Percentiles rank a stretch among this genome's conserved stretches.
Evolutionary conservation across 78 protist genomes (phyloP).

Genomic region (Salpingoeca rosetta): DNA sequence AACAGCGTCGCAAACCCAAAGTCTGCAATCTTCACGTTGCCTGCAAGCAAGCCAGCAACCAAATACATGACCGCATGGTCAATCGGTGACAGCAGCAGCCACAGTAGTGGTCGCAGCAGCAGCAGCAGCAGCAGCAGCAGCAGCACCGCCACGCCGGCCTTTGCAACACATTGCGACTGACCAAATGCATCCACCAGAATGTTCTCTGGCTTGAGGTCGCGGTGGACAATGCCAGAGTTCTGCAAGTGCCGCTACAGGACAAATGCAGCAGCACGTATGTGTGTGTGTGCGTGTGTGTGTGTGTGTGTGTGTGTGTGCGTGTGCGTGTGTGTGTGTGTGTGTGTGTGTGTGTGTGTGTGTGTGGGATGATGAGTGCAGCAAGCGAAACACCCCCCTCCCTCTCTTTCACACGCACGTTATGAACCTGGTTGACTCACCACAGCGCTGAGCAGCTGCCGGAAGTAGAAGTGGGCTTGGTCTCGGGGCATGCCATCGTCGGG

Average conservation of each 20-base stretch:
- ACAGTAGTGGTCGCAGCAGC: not conserved
- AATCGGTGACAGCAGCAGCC: not conserved
- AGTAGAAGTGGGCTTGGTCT: not conserved
- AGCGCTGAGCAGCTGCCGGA: not conserved
- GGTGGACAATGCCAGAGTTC: not conserved
- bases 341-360: not conserved
- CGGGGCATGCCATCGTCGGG: not conserved
- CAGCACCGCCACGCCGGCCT: too few relatives aligned
- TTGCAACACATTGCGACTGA: too few relatives aligned
- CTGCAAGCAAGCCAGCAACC: not conserved
- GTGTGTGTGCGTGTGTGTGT: not conserved
- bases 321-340: not conserved
- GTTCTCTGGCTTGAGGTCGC: conserved; percentile 12
- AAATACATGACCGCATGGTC: not conserved
- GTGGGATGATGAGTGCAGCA: not conserved
- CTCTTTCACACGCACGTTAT: too few relatives aligned
- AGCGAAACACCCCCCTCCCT: too few relatives aligned
- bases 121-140: too few relatives aligned
- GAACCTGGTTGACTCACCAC: not conserved
- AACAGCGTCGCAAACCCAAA: not conserved
- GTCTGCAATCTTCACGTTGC: not conserved
- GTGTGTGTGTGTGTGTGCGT: not conserved
- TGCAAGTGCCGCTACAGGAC: not conserved
- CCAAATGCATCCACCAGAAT: not conserved
- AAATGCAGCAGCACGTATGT: not conserved